phyloP scores from a whole-genome alignment of 139 green algal genomes.

The Volvox reticuliferus region DNA sequence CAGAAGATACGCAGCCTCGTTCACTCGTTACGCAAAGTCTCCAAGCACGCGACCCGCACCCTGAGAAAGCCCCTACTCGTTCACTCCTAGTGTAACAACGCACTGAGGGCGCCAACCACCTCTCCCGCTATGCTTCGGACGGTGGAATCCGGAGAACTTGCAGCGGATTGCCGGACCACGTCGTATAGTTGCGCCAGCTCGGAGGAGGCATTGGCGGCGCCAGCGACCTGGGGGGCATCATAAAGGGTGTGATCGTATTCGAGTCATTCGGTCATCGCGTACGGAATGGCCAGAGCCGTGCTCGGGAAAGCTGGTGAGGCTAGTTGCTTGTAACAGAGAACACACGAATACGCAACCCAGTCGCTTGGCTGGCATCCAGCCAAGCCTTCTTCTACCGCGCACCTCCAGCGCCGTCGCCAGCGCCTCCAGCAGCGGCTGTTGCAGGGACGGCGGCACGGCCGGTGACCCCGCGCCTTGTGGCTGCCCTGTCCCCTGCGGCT shows the following conservation, averaged over 20 bases:
- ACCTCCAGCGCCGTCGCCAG: constrained; percentile 50
- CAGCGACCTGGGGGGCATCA: background rate
- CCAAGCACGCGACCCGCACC: background rate
- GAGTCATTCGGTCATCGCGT: no score
- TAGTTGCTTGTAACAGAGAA: no score
- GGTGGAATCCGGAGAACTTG: background rate
- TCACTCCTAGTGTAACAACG: constrained; percentile 1
- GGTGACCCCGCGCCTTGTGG: background rate
- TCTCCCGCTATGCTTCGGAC: constrained; percentile 1
- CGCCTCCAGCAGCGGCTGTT: constrained; percentile 68
- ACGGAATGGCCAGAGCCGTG: no score
- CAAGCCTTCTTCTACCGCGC: background rate
- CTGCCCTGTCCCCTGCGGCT: background rate
- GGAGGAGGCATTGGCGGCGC: background rate
- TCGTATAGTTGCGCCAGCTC: constrained; percentile 41
- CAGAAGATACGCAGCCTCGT: background rate
- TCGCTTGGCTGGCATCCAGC: no score
- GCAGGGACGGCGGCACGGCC: constrained; percentile 46
- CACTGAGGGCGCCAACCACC: background rate
- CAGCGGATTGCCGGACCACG: background rate
- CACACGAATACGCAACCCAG: no score
- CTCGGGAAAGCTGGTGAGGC: no score
- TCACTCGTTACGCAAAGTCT: background rate
- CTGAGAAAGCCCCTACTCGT: no score
- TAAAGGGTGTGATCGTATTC: no score